phyloP scores from a whole-genome alignment of 257 asterid species.

The Perilla frutescens region DNA sequence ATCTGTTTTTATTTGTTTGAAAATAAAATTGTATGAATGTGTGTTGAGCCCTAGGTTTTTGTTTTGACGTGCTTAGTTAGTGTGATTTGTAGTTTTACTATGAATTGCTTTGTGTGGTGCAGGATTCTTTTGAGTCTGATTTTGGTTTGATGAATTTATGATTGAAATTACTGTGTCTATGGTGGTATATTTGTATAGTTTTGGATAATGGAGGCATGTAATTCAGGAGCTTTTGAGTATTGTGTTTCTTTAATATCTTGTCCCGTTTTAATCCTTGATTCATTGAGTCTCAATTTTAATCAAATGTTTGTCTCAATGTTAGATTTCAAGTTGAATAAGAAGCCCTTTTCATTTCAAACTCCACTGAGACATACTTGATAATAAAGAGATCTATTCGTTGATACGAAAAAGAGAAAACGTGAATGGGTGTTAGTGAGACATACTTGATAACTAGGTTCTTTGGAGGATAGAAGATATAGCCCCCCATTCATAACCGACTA shows the following conservation, averaged over 20 bases:
- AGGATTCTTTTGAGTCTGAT: neutral
- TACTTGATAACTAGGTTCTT: no score
- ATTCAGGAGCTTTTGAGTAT: slow-evolving; percentile 11
- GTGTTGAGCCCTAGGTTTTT: neutral
- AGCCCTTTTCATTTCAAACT: no score
- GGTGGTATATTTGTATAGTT: neutral
- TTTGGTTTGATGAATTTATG: slow-evolving; percentile 4
- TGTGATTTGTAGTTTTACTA: neutral
- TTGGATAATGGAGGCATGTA: neutral
- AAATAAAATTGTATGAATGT: neutral
- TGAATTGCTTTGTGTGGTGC: neutral
- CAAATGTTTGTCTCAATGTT: neutral
- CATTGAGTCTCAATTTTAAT: neutral
- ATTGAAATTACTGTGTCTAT: no score
- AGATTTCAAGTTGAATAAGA: neutral
- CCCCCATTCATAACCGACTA: no score
- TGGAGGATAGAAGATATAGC: no score
- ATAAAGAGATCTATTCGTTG: no score
- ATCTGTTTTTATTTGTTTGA: neutral
- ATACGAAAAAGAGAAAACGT: no score
- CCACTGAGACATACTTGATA: no score
- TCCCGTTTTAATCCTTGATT: neutral
- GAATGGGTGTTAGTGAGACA: no score
- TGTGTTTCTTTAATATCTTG: neutral
- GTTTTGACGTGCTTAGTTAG: neutral